These are phyloP conservation scores for Fusarium poae DNA, from an alignment of 2,329 filamentous ascomycete genomes.

Conservation along the genomic window DNA sequence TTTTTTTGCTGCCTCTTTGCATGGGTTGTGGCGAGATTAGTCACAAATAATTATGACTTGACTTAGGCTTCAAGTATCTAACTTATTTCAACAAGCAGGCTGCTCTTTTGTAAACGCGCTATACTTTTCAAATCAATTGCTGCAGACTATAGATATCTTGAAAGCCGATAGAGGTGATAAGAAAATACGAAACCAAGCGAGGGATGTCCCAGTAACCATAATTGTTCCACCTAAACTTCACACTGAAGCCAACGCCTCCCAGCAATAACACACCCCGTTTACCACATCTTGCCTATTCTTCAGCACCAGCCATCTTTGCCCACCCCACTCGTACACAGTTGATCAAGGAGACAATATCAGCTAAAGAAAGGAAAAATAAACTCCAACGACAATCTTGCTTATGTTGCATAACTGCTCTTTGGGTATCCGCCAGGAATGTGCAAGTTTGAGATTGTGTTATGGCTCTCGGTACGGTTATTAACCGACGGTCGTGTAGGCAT, in stretches of 20 bases:
- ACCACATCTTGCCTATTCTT: constrained; percentile 15
- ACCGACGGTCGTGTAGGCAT: constrained; percentile 46
- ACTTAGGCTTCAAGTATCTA: neutral
- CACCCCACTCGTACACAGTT: constrained; percentile 20
- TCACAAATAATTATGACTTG: neutral
- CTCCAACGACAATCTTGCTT: constrained; percentile 55
- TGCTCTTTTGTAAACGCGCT: neutral
- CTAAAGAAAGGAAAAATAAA: constrained; percentile 27
- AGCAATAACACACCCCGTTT: constrained; percentile 2
- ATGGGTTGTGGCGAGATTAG: neutral
- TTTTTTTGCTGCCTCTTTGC: neutral
- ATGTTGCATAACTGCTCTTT: constrained; percentile 58
- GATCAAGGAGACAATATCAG: constrained; percentile 19
- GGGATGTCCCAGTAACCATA: constrained; percentile 29
- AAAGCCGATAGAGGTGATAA: constrained; percentile 1
- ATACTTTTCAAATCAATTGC: constrained; percentile 25
- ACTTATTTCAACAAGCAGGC: neutral
- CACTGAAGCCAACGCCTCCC: constrained; percentile 43
- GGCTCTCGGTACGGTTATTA: constrained; percentile 57
- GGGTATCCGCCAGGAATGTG: constrained; percentile 79
- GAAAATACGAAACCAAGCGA: constrained; percentile 39
- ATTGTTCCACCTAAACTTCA: constrained; percentile 7
- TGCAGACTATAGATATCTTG: constrained; percentile 12
- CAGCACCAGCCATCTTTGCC: constrained; percentile 9
- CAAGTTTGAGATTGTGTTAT: constrained; percentile 72